A percentile compares a stretch with the other conserved stretches of the same genome.
These are phyloP conservation scores for Cyberlindnera mississippiensis DNA, from an alignment of 805 yeast species.

Conservation along the genomic window DNA sequence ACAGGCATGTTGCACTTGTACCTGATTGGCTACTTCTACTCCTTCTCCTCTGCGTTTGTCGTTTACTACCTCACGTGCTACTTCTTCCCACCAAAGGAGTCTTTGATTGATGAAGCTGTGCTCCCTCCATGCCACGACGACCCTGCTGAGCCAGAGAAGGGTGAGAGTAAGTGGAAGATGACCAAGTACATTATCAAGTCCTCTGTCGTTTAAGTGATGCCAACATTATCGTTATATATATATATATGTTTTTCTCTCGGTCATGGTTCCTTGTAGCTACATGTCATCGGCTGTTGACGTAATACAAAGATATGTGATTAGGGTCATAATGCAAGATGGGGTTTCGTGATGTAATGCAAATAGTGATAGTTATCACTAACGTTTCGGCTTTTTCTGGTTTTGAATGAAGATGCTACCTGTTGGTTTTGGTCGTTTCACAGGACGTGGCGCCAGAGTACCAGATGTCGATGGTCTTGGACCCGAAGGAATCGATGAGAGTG, in stretches of 20 bases:
- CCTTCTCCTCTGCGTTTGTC: conserved; percentile 9
- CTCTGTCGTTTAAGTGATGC: not conserved
- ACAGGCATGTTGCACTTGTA: conserved; percentile 9
- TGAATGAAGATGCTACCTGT: conserved; percentile 10
- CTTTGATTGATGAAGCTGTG: conserved; percentile 8
- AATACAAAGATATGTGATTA: too few species aligned
- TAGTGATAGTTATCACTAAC: not conserved
- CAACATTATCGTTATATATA: too few species aligned
- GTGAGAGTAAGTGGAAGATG: not conserved
- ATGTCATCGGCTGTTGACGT: too few species aligned
- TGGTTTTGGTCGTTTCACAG: conserved; percentile 9
- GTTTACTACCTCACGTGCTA: conserved; percentile 8
- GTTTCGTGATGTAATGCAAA: not conserved
- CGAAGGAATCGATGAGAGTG: too few species aligned
- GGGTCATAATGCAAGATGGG: not conserved
- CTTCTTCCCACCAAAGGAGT: conserved; percentile 13
- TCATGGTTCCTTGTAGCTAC: too few species aligned
- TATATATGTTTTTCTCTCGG: too few species aligned
- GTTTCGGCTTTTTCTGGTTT: conserved; percentile 6
- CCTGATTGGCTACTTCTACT: conserved; percentile 17
- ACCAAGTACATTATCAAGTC: not conserved
- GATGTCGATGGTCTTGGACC: conserved; percentile 13
- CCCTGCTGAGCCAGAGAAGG: not conserved
- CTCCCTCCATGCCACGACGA: conserved; percentile 5
- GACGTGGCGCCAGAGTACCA: conserved; percentile 4